Percentiles rank a stretch among this genome's conserved stretches.
phyloP scores from a whole-genome alignment of 2,329 filamentous ascomycete species.

The Ramularia endophylla region DNA sequence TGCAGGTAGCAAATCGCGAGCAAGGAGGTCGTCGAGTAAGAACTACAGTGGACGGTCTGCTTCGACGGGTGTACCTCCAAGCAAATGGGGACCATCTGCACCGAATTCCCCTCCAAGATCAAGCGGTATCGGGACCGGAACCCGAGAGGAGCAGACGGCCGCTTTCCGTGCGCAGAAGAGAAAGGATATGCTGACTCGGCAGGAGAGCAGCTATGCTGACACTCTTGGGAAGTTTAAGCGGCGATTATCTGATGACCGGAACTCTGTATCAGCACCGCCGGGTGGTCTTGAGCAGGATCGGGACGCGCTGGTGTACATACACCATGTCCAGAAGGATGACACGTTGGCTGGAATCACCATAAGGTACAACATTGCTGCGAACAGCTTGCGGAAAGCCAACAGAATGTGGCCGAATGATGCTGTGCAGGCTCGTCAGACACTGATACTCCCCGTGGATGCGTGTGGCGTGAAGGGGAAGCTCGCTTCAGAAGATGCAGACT shows the following conservation, averaged over 20 bases:
- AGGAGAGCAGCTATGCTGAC: constrained; percentile 37
- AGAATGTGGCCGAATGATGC: constrained; percentile 92
- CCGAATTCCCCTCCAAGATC: constrained; percentile 30
- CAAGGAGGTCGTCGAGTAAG: constrained; percentile 27
- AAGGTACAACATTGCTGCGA: constrained; percentile 79
- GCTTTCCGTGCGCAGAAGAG: constrained; percentile 46
- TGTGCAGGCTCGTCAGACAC: constrained; percentile 73
- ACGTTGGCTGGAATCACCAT: constrained; percentile 89
- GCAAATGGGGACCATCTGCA: constrained; percentile 42
- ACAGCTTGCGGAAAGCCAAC: constrained; percentile 79
- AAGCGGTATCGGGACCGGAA: constrained; percentile 39
- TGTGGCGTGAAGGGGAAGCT: constrained; percentile 74
- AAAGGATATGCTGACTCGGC: constrained; percentile 39
- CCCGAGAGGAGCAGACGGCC: constrained; percentile 41
- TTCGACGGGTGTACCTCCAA: constrained; percentile 35
- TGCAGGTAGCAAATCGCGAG: constrained; percentile 18
- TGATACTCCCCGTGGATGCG: constrained; percentile 82
- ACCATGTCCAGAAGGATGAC: constrained; percentile 75
- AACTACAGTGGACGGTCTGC: constrained; percentile 11
- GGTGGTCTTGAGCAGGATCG: constrained; percentile 56
- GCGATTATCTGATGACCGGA: constrained; percentile 60
- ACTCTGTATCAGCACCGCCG: constrained; percentile 42
- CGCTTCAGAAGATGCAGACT: constrained; percentile 32
- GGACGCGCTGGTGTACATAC: constrained; percentile 83
- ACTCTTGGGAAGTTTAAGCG: constrained; percentile 52